phyloP scores from a whole-genome alignment of 805 yeast species.

The Suhomyces canberraensis region DNA sequence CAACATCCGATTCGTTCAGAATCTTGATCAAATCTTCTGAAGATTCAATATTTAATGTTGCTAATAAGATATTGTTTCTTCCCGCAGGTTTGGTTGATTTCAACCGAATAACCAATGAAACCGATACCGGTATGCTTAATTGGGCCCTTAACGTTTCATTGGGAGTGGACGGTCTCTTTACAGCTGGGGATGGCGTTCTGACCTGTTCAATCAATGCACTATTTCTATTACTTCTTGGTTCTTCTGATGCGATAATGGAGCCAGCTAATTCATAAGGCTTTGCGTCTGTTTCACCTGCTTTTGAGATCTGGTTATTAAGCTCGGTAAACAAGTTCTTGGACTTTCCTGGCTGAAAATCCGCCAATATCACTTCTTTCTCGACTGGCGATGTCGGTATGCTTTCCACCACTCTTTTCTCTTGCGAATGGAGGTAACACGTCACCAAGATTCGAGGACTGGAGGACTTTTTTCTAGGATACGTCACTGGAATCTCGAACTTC shows the following conservation, averaged over 20 bases:
- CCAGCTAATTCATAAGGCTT: conserved; percentile 7
- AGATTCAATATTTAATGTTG: conserved; percentile 47
- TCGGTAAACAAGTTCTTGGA: conserved; percentile 15
- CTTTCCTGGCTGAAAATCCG: conserved; percentile 17
- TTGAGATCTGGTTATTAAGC: conserved; percentile 11
- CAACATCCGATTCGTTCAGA: conserved; percentile 5
- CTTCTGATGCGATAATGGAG: conserved; percentile 3
- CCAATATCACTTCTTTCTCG: conserved; percentile 8
- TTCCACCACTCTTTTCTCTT: conserved; percentile 1
- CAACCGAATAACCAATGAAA: conserved; percentile 43
- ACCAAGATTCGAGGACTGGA: conserved; percentile 23
- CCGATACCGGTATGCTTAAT: conserved; percentile 26
- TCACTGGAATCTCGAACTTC: conserved; percentile 27
- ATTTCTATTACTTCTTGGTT: not conserved
- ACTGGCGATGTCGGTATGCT: not conserved
- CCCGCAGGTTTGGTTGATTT: conserved; percentile 50
- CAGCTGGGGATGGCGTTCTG: not conserved
- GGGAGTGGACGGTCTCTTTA: not conserved
- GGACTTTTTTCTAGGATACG: conserved; percentile 30
- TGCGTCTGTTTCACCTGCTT: not conserved
- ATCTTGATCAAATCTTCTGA: conserved; percentile 35
- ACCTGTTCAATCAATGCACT: not conserved
- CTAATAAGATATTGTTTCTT: conserved; percentile 40
- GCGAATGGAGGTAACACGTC: conserved; percentile 16
- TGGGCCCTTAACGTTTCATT: conserved; percentile 9